Conservation (phyloP, 2,329 filamentous ascomycete genomes). For the Sporothrix phasma region DNA sequence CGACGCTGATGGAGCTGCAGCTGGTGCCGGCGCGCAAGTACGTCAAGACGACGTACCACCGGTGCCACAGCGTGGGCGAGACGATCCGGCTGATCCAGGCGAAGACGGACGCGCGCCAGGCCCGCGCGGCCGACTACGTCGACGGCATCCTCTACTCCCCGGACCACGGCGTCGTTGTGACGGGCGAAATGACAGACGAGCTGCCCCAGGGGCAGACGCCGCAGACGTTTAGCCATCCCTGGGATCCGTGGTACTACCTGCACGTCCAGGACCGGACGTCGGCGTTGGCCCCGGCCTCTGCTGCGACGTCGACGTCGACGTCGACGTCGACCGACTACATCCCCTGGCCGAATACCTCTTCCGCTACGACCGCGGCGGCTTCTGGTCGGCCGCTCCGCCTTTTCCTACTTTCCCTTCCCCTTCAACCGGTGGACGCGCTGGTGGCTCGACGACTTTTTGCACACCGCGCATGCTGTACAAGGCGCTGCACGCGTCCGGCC, state of each 20-base stretch:
- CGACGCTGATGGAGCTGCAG: slow-evolving; percentile 55
- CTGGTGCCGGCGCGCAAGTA: slow-evolving; percentile 50
- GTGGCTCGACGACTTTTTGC: slow-evolving; percentile 62
- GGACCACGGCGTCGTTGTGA: slow-evolving; percentile 55
- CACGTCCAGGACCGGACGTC: slow-evolving; percentile 46
- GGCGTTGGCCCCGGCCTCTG: too few relatives aligned
- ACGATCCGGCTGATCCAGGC: slow-evolving; percentile 37
- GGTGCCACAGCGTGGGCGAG: slow-evolving; percentile 37
- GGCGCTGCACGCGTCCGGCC: slow-evolving; percentile 57
- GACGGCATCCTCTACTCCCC: slow-evolving; percentile 60
- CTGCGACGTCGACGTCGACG: not conserved
- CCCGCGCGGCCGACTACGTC: slow-evolving; percentile 47
- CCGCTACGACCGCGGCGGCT: slow-evolving; percentile 64
- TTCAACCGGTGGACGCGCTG: slow-evolving; percentile 57
- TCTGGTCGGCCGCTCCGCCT: slow-evolving; percentile 60
- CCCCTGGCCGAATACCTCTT: slow-evolving; percentile 66
- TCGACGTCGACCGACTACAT: slow-evolving; percentile 41
- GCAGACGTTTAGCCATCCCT: slow-evolving; percentile 48
- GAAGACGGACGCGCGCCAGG: slow-evolving; percentile 19
- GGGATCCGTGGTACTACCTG: slow-evolving; percentile 69
- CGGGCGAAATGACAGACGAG: slow-evolving; percentile 49
- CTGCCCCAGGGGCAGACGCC: slow-evolving; percentile 27
- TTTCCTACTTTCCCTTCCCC: slow-evolving; percentile 55
- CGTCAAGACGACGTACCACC: slow-evolving; percentile 54
- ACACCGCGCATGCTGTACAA: slow-evolving; percentile 67